These are phyloP conservation scores for Kokia cookei DNA, from an alignment of 441 rosid species.

Conservation along the genomic window DNA sequence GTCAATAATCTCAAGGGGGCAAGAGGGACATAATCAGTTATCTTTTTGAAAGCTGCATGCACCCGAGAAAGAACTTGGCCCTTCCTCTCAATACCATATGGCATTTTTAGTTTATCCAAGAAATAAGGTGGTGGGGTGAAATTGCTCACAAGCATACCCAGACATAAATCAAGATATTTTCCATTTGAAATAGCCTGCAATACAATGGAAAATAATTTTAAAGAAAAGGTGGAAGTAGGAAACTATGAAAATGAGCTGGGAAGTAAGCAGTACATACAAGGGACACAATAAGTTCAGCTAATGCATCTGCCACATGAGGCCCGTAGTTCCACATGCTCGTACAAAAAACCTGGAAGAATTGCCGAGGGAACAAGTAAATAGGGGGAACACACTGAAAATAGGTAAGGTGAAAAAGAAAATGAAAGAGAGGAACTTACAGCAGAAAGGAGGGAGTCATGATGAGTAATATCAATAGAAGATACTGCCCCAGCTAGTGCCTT, in stretches of 20 bases:
- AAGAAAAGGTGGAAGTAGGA: neutral
- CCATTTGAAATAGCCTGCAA: conserved; percentile 69
- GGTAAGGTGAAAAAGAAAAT: neutral
- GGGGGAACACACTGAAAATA: neutral
- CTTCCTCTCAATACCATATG: conserved; percentile 44
- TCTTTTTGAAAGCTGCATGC: conserved; percentile 51
- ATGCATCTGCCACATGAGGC: conserved; percentile 66
- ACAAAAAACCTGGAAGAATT: conserved; percentile 44
- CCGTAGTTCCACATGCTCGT: conserved; percentile 74
- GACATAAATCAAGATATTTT: conserved; percentile 55
- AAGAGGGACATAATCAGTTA: conserved; percentile 62
- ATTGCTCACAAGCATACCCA: conserved; percentile 65
- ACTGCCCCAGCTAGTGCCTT: conserved; percentile 61
- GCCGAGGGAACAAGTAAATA: conserved; percentile 1
- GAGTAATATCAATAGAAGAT: conserved; percentile 45
- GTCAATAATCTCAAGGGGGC: conserved; percentile 52
- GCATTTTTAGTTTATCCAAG: conserved; percentile 30
- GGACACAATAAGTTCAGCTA: conserved; percentile 52
- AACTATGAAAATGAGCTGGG: neutral
- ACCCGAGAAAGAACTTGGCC: conserved; percentile 59
- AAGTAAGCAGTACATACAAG: conserved; percentile 37
- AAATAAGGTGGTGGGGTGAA: conserved; percentile 55
- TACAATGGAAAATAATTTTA: neutral
- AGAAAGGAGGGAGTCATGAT: conserved; percentile 57
- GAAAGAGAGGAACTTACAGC: conserved; percentile 38